Evolutionary conservation across 495 filamentous ascomycete species (phyloP).

Genomic region (Tuber magnatum): DNA sequence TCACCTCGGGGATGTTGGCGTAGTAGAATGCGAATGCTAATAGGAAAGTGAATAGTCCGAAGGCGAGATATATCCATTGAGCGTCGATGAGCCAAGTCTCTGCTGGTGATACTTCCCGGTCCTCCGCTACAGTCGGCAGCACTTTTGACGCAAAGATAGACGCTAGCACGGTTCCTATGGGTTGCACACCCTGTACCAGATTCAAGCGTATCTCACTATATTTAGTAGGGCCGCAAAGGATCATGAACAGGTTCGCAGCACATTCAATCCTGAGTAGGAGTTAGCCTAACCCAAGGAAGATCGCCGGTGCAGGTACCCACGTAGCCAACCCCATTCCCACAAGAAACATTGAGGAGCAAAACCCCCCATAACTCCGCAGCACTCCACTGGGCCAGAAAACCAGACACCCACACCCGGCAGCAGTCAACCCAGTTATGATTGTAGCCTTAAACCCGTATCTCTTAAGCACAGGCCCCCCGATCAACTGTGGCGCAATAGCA

Average conservation of each 20-base stretch:
- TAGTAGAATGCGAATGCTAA: slow-evolving; percentile 61
- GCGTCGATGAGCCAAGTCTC: slow-evolving; percentile 56
- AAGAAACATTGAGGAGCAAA: slow-evolving; percentile 61
- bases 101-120: slow-evolving; percentile 43
- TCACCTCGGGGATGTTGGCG: slow-evolving; percentile 59
- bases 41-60: slow-evolving; percentile 57
- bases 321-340: slow-evolving; percentile 51
- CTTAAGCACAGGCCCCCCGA: slow-evolving; percentile 54
- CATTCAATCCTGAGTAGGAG: slow-evolving; percentile 53
- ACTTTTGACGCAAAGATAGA: slow-evolving; percentile 43
- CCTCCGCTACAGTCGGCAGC: slow-evolving; percentile 45
- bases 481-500: slow-evolving; percentile 52
- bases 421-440: slow-evolving; percentile 57
- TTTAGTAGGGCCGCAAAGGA: slow-evolving; percentile 59
- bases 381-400: slow-evolving; percentile 69
- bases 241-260: slow-evolving; percentile 61
- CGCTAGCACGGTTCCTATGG: slow-evolving; percentile 53
- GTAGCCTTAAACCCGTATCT: slow-evolving; percentile 62
- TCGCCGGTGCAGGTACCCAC: slow-evolving; percentile 9
- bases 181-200: slow-evolving; percentile 62
- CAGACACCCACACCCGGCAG: slow-evolving; percentile 59
- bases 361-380: slow-evolving; percentile 58
- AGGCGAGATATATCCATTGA: slow-evolving; percentile 67
- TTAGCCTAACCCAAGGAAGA: background rate
- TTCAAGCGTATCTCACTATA: slow-evolving; percentile 61